Evolutionary conservation across 1,284 basidiomycete genomes (phyloP).

Genomic region (Agroathelia rolfsii): DNA sequence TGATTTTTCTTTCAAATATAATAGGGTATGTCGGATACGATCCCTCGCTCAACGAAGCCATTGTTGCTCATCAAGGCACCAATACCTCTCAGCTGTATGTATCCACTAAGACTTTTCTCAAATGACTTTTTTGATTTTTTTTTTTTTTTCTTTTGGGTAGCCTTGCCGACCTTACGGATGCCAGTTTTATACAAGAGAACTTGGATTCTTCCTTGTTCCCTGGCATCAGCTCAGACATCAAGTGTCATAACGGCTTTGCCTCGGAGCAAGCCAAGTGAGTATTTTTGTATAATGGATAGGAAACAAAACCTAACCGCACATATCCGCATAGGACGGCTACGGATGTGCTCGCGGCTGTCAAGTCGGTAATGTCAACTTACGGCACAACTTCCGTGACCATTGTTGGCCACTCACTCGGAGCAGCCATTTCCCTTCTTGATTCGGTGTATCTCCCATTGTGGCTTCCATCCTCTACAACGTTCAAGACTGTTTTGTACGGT

Average conservation of each 20-base stretch:
- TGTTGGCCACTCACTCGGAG: constrained; percentile 34
- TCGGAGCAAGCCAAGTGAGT: constrained; percentile 41
- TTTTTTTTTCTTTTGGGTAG: constrained; percentile 10
- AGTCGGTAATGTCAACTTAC: constrained; percentile 20
- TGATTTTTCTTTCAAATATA: constrained; percentile 1
- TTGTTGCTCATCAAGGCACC: constrained; percentile 28
- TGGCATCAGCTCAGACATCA: constrained; percentile 33
- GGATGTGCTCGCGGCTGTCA: constrained; percentile 26
- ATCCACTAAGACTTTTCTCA: background rate
- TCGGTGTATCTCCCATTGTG: constrained; percentile 37
- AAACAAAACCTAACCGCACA: constrained; percentile 30
- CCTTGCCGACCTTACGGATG: constrained; percentile 23
- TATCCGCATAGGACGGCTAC: constrained; percentile 28
- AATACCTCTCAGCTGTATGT: constrained; percentile 19
- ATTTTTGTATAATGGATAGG: constrained; percentile 9
- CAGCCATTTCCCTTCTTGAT: constrained; percentile 37
- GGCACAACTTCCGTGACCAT: constrained; percentile 21
- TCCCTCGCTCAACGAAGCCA: constrained; percentile 16
- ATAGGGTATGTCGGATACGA: constrained; percentile 27
- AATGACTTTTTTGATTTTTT: background rate
- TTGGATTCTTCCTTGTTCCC: constrained; percentile 45
- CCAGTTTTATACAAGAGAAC: constrained; percentile 15
- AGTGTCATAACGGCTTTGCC: constrained; percentile 52
- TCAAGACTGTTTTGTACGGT: constrained; percentile 34
- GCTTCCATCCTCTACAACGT: constrained; percentile 24